Percentiles rank a stretch among this genome's conserved stretches.
Conservation (phyloP, 768 basidiomycete species). For the Coprinopsis marcescibilis region DNA sequence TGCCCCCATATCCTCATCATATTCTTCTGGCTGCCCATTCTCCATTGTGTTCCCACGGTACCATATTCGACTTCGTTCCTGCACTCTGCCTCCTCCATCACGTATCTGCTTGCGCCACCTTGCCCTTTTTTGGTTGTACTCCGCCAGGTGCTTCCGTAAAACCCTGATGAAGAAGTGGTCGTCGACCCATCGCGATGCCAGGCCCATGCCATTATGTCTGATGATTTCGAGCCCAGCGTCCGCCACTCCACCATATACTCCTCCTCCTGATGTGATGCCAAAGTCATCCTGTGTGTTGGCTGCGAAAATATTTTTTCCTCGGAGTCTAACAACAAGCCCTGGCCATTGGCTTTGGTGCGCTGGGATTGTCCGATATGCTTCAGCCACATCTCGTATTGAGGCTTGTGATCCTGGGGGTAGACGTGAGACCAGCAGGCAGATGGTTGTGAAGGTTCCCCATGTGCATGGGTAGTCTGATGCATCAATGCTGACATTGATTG, state of each 20-base stretch:
- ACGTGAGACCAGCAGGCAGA: conserved; percentile 22
- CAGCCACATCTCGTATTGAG: conserved; percentile 28
- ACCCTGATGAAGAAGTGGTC: conserved; percentile 22
- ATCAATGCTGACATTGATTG: conserved; percentile 29
- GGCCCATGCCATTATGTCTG: conserved; percentile 19
- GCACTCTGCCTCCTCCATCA: neutral
- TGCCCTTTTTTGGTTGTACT: neutral
- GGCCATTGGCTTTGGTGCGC: conserved; percentile 32
- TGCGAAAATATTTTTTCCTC: conserved; percentile 17
- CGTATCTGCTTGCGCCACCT: neutral
- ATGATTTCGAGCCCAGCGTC: conserved; percentile 21
- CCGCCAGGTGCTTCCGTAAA: neutral
- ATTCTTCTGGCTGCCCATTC: conserved; percentile 19
- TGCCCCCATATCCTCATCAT: conserved; percentile 23
- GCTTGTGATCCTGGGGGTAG: conserved; percentile 34
- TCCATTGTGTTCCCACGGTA: conserved; percentile 18
- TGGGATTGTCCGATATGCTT: conserved; percentile 34
- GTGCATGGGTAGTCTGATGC: conserved; percentile 31
- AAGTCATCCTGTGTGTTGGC: conserved; percentile 23
- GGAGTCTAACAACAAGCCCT: conserved; percentile 21
- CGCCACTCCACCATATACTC: conserved; percentile 21
- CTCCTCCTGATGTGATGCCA: conserved; percentile 16
- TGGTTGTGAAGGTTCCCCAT: conserved; percentile 35
- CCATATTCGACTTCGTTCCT: conserved; percentile 16
- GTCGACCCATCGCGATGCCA: conserved; percentile 26